Evolutionary conservation across 345 rosid genomes (phyloP).

Genomic region (Anacardium occidentale): DNA sequence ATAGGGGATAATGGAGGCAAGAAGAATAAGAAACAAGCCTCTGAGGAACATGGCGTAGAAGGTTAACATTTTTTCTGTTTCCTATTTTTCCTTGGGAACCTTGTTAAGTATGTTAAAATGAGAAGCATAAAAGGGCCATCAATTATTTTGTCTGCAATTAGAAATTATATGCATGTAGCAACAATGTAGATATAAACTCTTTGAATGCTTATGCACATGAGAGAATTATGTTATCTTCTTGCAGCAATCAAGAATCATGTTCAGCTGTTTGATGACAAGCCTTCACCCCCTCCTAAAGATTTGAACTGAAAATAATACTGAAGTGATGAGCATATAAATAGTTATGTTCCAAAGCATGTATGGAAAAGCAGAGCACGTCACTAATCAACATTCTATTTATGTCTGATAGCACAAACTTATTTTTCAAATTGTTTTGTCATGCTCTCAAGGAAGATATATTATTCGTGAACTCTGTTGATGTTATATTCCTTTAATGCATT

Average conservation of each 20-base stretch:
- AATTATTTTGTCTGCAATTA: not conserved
- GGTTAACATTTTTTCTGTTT: slow-evolving; percentile 37
- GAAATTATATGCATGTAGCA: too few relatives aligned
- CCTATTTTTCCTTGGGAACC: not conserved
- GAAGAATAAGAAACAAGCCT: slow-evolving; percentile 22
- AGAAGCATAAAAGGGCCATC: not conserved
- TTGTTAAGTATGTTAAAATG: not conserved
- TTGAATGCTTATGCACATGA: not conserved
- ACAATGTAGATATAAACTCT: too few relatives aligned
- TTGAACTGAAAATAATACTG: not conserved
- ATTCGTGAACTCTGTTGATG: not conserved
- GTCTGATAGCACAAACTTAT: too few relatives aligned
- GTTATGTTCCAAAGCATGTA: not conserved
- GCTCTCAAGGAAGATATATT: too few relatives aligned
- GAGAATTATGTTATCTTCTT: too few relatives aligned
- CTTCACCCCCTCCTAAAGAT: not conserved
- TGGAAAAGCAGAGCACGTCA: too few relatives aligned
- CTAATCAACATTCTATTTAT: too few relatives aligned
- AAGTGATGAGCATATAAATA: not conserved
- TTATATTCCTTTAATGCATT: slow-evolving; percentile 2
- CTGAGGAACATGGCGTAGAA: slow-evolving; percentile 30
- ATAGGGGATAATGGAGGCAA: slow-evolving; percentile 43
- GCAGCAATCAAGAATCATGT: too few relatives aligned
- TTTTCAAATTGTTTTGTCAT: too few relatives aligned
- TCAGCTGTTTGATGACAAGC: too few relatives aligned